Base-by-base conservation (phyloP, 2,329 filamentous ascomycete species). In the Trichoderma atrobrunneum region DNA sequence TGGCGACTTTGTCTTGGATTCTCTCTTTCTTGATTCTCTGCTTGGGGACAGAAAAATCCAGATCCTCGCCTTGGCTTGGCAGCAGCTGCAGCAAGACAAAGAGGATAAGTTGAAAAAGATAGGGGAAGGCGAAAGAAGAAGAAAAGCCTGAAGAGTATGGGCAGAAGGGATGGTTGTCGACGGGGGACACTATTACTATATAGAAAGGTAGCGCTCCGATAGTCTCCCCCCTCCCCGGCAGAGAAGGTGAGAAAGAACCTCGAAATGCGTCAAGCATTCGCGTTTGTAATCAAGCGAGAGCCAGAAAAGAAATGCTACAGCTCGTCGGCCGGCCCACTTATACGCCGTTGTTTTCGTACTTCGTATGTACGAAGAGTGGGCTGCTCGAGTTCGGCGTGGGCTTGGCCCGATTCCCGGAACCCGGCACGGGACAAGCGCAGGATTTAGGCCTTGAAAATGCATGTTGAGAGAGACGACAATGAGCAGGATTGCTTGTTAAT, bases 361-460 rank as follows among this genome's bases (percentile, higher is more conserved):
- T 70, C 67, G 67, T 71, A 71, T 71, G 48, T 71, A 71, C 68
- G 48, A 71, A 43, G 28, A 11, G 68, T 71, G 51, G 68, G 30
- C 43, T 63, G 32, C 43, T 8, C 16, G 36, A 39, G 48, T 56
- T 71, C 61, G 60, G 68, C 43, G 43, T 71, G 59, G 60, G 60
- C 59, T 43, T 57, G 34, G 51, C 28, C 69, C 69, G 69, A 71
- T 36, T 16, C 51, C 51, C 69, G 69, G 69, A 71, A 59, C 12
- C 51, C 61, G 69, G 62, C 60, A 71, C 69, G 62, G 69, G 51
- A 34, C 61, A 69, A 66, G 54, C 21, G 60, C 69, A 64, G 26
- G 24, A 18, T 5, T 51, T 51, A 30, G 24, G 34, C 18, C 21
- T 30, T n/a, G n/a, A 11, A n/a, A 7, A 30, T n/a, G 64, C 11